Evolutionary conservation across 2,329 filamentous ascomycete species (phyloP), one percentile per base, ranked within the genome.

Genomic region (Westerdykella aurantiaca): DNA sequence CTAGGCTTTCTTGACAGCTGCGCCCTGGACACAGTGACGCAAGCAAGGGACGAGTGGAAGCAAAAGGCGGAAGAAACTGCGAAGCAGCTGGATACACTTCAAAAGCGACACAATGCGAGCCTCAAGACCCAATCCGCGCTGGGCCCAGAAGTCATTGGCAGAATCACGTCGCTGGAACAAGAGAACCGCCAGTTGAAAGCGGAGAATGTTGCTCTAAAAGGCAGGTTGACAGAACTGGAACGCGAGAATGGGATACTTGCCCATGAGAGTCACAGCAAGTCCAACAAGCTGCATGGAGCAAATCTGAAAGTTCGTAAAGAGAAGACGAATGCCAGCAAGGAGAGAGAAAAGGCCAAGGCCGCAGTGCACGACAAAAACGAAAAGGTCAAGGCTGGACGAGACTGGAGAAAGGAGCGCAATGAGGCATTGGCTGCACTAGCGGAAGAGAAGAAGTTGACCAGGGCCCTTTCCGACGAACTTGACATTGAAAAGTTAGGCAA

Each of bases 371-470:
- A 52, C 23, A 51, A 50, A 9, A 45, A 55, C 6, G 40, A 38
- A 12, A 51, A 47, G 11, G 25, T 47, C 6, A 14, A 42, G 4
- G 47, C 45, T n/a, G 45, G 56, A 37, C 42, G 42, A 6, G 48
- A 50, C 35, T 51, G 52, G 54, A 47, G 47, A 34, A 44, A 50
- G 12, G 48, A 52, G 25, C 43, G 45, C 12, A 50, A 55, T n/a
- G 45, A 51, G 11, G 47, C 51, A 22, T 16, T 48, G 12, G 50
- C 48, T 5, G 45, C 47, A 12, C 18, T 42, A 4, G 35, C 47
- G 25, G 37, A 48, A 16, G 43, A 48, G 13, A 35, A 34, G n/a
- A 55, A 53, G 37, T 25, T 43, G 6, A 49, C 41, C n/a, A 47
- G 43, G 7, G 31, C 38, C 1, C 44, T 59, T 14, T 44, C 44